Percentiles rank a stretch among this genome's conserved stretches.
Evolutionary conservation across 345 rosid genomes (phyloP).

Genomic region (Turnera subulata): DNA sequence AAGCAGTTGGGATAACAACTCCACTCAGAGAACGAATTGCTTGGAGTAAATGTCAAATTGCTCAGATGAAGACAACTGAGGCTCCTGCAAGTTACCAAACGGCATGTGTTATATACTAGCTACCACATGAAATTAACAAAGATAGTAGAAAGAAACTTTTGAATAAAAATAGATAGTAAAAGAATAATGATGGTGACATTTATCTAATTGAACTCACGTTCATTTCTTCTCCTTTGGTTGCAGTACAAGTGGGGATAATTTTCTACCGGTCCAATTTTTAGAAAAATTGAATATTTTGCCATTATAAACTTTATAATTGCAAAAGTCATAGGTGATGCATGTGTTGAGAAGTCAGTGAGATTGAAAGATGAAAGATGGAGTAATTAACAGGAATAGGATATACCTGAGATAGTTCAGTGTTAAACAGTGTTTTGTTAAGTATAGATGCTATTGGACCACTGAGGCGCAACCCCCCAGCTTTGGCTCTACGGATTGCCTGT

Average conservation of each 20-base stretch:
- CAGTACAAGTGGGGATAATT: background rate
- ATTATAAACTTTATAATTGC: too few species aligned
- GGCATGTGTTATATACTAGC: too few species aligned
- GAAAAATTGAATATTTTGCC: too few species aligned
- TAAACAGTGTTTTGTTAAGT: constrained; percentile 19
- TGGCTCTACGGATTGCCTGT: constrained; percentile 39
- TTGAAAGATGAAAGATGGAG: too few species aligned
- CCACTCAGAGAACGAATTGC: constrained; percentile 42
- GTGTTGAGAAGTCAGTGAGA: too few species aligned
- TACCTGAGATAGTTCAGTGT: constrained; percentile 33
- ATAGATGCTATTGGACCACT: constrained; percentile 36
- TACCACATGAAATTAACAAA: too few species aligned
- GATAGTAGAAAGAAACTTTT: background rate
- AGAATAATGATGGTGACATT: background rate
- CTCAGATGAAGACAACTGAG: constrained; percentile 59
- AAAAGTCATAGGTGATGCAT: too few species aligned
- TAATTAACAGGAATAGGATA: background rate
- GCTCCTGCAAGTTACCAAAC: constrained; percentile 43
- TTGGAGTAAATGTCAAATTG: constrained; percentile 50
- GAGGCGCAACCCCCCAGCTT: constrained; percentile 31
- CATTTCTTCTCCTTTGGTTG: background rate
- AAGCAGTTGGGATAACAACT: background rate
- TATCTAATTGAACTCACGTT: background rate
- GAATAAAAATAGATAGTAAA: background rate
- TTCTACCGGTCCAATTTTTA: background rate